Conservation (phyloP, 768 basidiomycete genomes). For the Hydnomerulius pinastri region DNA sequence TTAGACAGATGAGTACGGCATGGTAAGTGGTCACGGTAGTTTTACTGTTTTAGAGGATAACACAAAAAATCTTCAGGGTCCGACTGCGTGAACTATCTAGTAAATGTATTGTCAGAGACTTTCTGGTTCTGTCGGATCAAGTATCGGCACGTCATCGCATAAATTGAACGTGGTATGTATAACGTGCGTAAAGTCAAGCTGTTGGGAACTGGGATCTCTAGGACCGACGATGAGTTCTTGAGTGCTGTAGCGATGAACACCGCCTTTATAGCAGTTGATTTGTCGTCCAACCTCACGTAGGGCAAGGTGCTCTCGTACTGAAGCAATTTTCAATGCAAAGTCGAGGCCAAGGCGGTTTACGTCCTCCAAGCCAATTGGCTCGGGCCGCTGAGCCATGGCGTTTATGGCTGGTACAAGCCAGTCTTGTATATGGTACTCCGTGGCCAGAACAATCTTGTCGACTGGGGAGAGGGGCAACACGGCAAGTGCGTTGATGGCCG, state of each 20-base stretch:
- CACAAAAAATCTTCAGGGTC: no score
- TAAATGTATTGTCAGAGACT: no score
- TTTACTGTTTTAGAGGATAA: no score
- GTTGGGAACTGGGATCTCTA: not conserved
- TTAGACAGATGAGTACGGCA: no score
- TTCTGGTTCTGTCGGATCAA: no score
- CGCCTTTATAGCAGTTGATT: no score
- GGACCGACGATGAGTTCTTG: not conserved
- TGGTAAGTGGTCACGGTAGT: no score
- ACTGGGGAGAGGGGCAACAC: not conserved
- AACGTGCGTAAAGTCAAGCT: not conserved
- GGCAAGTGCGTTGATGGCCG: not conserved
- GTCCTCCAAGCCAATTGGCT: conserved; percentile 8
- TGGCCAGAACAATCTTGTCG: conserved; percentile 2
- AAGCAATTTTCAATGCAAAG: conserved; percentile 2
- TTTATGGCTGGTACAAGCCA: not conserved
- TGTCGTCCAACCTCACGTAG: no score
- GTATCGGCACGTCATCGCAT: no score
- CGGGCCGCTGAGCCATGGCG: not conserved
- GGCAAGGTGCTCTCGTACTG: conserved; percentile 6
- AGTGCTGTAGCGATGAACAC: not conserved
- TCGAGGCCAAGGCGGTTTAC: conserved; percentile 6
- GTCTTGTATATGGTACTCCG: not conserved
- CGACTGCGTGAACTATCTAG: no score
- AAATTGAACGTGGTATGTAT: not conserved